These are phyloP conservation scores for Physocladia obscura DNA, from an alignment of 192 early-diverging fungal species.

Conservation along the genomic window DNA sequence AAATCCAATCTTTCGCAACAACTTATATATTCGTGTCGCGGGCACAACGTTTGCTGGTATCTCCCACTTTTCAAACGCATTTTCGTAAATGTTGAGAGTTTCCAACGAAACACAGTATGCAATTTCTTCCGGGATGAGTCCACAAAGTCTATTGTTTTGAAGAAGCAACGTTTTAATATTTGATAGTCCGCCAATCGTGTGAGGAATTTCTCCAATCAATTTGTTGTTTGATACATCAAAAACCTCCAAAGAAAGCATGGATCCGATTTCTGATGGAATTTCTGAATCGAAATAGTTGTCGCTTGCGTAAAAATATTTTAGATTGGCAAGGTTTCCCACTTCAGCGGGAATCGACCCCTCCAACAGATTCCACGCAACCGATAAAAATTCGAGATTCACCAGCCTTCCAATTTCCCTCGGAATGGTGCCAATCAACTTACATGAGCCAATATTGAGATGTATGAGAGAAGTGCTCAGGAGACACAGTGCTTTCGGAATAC, in stretches of 20 bases:
- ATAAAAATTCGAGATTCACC: background rate
- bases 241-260: background rate
- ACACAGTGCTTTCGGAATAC: background rate
- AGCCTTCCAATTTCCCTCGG: background rate
- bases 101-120: background rate
- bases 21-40: background rate
- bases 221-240: background rate
- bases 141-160: background rate
- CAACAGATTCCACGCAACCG: slow-evolving; percentile 5
- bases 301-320: background rate
- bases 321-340: background rate
- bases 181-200: background rate
- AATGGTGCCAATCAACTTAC: slow-evolving; percentile 1
- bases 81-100: slow-evolving; percentile 15
- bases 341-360: background rate
- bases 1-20: slow-evolving; percentile 8
- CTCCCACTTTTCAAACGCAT: slow-evolving; percentile 9
- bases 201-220: slow-evolving; percentile 3
- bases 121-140: slow-evolving; percentile 5
- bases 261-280: slow-evolving; percentile 6
- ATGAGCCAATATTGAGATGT: background rate
- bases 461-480: background rate
- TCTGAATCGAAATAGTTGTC: background rate
- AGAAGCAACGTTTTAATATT: background rate
- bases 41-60: background rate